Percentiles rank a stretch among this genome's conserved stretches.
Evolutionary conservation across 2,329 filamentous ascomycete species (phyloP).

Genomic region (Bipolaris gigantea): DNA sequence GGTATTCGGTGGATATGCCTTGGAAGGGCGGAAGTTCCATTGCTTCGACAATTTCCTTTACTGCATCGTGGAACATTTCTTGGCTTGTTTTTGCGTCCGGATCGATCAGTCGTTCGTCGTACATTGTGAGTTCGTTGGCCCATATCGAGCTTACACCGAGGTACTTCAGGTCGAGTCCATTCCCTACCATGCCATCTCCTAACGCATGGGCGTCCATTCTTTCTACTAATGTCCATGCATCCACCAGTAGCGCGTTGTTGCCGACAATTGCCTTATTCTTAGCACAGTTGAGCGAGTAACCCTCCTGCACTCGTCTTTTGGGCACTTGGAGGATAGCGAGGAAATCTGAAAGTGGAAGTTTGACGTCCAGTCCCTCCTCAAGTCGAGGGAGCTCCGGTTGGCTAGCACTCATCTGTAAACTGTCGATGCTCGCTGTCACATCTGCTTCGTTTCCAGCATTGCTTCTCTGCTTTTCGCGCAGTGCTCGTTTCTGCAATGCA

Average conservation of each 20-base stretch:
- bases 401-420: constrained; percentile 38
- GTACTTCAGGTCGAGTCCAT: constrained; percentile 72
- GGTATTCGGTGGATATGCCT: constrained; percentile 64
- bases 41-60: constrained; percentile 66
- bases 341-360: constrained; percentile 38
- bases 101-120: constrained; percentile 41
- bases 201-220: constrained; percentile 66
- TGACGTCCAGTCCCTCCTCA: constrained; percentile 35
- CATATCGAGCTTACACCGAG: constrained; percentile 74
- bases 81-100: constrained; percentile 51
- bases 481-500: constrained; percentile 35
- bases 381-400: constrained; percentile 33
- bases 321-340: constrained; percentile 46
- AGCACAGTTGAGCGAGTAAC: constrained; percentile 60
- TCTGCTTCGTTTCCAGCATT: constrained; percentile 26
- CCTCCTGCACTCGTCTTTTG: constrained; percentile 59
- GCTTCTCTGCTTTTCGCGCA: constrained; percentile 34
- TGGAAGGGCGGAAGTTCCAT: constrained; percentile 65
- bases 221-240: constrained; percentile 76
- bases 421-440: constrained; percentile 34
- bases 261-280: constrained; percentile 68
- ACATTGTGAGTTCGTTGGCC: constrained; percentile 67
- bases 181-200: constrained; percentile 70
- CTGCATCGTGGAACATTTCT: constrained; percentile 58
- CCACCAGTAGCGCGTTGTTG: constrained; percentile 74